Evolutionary conservation across 208 protist species (phyloP).

Genomic region (Balamuthia mandrillaris): DNA sequence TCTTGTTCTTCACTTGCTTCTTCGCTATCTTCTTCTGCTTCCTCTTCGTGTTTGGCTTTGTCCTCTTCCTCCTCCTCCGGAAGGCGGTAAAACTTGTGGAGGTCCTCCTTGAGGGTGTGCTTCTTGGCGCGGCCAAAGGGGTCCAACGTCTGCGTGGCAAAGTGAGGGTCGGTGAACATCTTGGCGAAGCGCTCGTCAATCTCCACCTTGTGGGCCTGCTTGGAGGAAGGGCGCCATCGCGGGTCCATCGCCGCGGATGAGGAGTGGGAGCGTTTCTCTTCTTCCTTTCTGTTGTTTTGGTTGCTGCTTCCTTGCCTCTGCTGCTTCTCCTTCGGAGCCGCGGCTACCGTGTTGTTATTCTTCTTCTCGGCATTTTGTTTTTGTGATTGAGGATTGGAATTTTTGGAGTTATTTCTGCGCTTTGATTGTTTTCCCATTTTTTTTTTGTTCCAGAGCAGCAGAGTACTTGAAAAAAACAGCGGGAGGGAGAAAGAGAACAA

Average conservation of each 20-base stretch:
- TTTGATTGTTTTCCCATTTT: background rate
- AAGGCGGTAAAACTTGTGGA: background rate
- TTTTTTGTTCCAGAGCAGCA: background rate
- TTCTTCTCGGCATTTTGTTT: background rate
- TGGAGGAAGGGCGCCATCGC: background rate
- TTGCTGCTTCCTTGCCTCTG: background rate
- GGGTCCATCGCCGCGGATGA: background rate
- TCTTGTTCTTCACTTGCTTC: background rate
- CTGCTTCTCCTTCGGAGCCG: background rate
- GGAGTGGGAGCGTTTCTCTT: too few relatives aligned
- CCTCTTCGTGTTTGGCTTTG: background rate
- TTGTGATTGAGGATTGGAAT: background rate
- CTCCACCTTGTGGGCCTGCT: background rate
- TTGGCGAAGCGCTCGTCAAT: conserved; percentile 2
- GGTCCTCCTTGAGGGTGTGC: background rate
- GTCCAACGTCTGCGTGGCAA: conserved; percentile 14
- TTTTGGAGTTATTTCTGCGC: background rate
- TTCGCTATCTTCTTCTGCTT: background rate
- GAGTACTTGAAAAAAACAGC: background rate
- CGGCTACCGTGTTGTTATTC: too few relatives aligned
- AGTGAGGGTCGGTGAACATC: conserved; percentile 30
- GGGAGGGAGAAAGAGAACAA: background rate
- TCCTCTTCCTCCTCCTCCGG: background rate
- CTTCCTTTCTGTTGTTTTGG: too few relatives aligned
- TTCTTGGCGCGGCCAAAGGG: background rate